Evolutionary conservation across 495 filamentous ascomycete species (phyloP).

Genomic region (Podospora pseudoanserina): DNA sequence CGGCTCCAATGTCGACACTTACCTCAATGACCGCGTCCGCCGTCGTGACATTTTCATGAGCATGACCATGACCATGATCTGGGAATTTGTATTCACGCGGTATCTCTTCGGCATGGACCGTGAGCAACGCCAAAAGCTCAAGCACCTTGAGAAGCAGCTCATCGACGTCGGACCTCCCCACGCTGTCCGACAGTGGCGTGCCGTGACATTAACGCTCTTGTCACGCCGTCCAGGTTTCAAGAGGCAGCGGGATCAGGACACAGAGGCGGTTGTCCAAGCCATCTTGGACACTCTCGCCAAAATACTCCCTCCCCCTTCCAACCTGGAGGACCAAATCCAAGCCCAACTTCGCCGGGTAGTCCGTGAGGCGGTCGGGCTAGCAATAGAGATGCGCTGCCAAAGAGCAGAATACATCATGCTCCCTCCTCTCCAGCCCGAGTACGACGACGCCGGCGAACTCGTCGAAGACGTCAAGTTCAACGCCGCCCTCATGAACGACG

Average conservation of each 20-base stretch:
- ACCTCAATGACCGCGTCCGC: conserved; percentile 78
- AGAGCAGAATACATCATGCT: conserved; percentile 96
- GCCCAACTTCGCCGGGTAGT: conserved; percentile 81
- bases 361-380: conserved; percentile 74
- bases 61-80: conserved; percentile 95
- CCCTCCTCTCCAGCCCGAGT: conserved; percentile 90
- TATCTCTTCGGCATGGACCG: conserved; percentile 98
- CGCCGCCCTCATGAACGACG: conserved; percentile 88
- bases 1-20: conserved; percentile 81
- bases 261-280: conserved; percentile 82
- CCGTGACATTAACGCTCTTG: conserved; percentile 85
- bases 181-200: conserved; percentile 93
- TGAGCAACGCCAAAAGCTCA: conserved; percentile 94
- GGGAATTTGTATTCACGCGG: conserved; percentile 95
- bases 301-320: conserved; percentile 76
- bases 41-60: conserved; percentile 94
- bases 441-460: conserved; percentile 87
- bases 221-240: conserved; percentile 70
- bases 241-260: conserved; percentile 74
- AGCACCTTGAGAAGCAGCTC: conserved; percentile 87
- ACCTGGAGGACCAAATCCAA: conserved; percentile 68
- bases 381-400: conserved; percentile 95
- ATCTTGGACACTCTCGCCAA: conserved; percentile 73
- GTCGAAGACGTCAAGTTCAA: conserved; percentile 74
- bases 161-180: conserved; percentile 74